Evolutionary conservation across 345 rosid genomes (phyloP), one percentile per base, ranked within the genome.

Genomic region (Turnera subulata): DNA sequence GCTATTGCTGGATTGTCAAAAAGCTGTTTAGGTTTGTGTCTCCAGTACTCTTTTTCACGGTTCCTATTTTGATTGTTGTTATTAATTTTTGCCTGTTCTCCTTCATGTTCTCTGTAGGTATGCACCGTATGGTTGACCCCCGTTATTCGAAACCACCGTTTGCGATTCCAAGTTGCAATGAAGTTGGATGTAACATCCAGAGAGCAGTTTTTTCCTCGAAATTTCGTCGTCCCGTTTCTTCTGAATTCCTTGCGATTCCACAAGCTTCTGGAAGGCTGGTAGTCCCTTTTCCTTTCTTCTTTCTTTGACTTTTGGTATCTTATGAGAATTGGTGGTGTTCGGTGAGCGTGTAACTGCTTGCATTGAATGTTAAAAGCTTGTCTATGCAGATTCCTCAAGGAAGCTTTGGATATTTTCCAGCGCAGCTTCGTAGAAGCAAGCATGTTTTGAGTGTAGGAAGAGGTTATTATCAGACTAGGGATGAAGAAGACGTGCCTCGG

Each of bases 1-100:
- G 35, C 21, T 54, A 46, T 50, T 52, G 53, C 64, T 53, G 59
- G 69, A 29, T 61, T 69, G 51, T 29, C 23, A 18, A 52, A 50
- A 15, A 66, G 53, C 49, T 66, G 29, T 67, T 50, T 71, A 72
- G 83, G 76, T 75, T 48, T 43, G 33, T 25, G 21, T 52, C 11
- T 18, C 11, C 11, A 2, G 23, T 38, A 11, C 46, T 22, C 22
- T 53, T 58, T 20, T 58, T 20, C 24, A 14, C n/a, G 25, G 17
- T 19, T 22, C 0, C 45, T 53, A 21, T 7, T 44, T n/a, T 1
- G n/a, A n/a, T 10, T 44, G 37, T 25, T 18, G 24, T 32, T 9
- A 18, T 40, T 13, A n/a, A n/a, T 29, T 8, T 29, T 29, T 29
- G 35, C 35, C 35, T 16, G 24, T 43, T 25, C 9, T 29, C 26